Conservation (phyloP, 148 eudicot genomes). For the Rhododendron mucronatum region DNA sequence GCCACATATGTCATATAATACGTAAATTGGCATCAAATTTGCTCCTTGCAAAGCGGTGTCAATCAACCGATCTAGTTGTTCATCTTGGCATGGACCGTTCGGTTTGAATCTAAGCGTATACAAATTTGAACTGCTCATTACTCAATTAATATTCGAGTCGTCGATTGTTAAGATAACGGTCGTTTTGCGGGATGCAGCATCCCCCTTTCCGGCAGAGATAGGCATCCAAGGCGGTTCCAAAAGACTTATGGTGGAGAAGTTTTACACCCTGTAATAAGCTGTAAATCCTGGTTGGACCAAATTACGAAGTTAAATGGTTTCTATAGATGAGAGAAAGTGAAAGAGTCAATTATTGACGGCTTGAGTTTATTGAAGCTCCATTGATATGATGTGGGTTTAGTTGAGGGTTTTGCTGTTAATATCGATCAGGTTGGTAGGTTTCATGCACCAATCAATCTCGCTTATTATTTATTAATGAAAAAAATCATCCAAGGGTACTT, state of each 20-base stretch:
- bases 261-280: background rate
- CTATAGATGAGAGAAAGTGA: background rate
- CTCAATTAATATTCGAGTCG: too few species aligned
- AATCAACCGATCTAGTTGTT: too few species aligned
- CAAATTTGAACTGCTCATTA: too few species aligned
- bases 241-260: background rate
- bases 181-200: too few species aligned
- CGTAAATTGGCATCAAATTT: too few species aligned
- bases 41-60: too few species aligned
- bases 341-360: background rate
- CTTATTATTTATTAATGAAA: background rate
- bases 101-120: too few species aligned
- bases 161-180: too few species aligned
- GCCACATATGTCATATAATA: background rate
- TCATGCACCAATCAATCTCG: background rate
- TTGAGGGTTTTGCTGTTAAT: background rate
- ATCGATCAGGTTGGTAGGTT: background rate
- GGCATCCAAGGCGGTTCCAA: too few species aligned
- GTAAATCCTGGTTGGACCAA: background rate
- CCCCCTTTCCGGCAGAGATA: too few species aligned
- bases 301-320: too few species aligned
- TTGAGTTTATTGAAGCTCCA: background rate
- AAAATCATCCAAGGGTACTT: background rate
- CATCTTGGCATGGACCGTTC: too few species aligned
- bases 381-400: background rate